Percentiles rank a stretch among this genome's conserved stretches.
These are phyloP conservation scores for Biancaea sappan DNA, from an alignment of 306 rosid species.

Conservation along the genomic window DNA sequence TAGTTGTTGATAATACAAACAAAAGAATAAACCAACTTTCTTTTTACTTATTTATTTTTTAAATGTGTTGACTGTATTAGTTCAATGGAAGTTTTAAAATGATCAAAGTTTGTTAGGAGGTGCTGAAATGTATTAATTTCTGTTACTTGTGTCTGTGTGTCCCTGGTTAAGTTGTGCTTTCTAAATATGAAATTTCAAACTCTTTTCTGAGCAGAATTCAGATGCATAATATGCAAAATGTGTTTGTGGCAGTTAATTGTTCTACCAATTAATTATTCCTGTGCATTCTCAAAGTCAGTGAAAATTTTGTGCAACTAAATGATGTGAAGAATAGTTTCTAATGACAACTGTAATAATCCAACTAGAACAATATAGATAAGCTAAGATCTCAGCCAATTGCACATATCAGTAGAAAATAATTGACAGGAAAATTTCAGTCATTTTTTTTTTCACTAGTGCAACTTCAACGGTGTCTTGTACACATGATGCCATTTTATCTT, in stretches of 20 bases:
- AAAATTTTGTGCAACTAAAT: not conserved
- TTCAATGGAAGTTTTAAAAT: conserved; percentile 26
- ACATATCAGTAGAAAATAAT: not conserved
- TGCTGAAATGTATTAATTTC: not conserved
- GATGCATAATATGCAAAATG: not conserved
- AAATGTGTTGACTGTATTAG: not conserved
- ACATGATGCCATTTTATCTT: conserved; percentile 5
- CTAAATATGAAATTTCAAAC: not conserved
- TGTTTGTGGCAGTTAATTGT: not conserved
- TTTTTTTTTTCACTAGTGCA: not conserved
- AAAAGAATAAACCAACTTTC: not conserved
- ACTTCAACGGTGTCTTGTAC: not conserved
- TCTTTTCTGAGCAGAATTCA: not conserved
- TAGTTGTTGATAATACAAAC: not conserved
- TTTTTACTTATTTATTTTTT: not conserved
- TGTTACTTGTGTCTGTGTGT: not conserved
- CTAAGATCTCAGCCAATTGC: not conserved
- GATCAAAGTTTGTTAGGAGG: not conserved
- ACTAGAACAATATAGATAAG: not conserved
- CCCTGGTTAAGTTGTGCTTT: not conserved
- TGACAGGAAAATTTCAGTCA: not conserved
- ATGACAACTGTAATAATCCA: not conserved
- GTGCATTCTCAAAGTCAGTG: not conserved
- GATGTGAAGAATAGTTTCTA: not conserved
- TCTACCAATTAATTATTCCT: conserved; percentile 24